Percentiles rank a stretch among this genome's conserved stretches.
Evolutionary conservation across 129 eudicot species (phyloP).

Genomic region (Silybum marianum): DNA sequence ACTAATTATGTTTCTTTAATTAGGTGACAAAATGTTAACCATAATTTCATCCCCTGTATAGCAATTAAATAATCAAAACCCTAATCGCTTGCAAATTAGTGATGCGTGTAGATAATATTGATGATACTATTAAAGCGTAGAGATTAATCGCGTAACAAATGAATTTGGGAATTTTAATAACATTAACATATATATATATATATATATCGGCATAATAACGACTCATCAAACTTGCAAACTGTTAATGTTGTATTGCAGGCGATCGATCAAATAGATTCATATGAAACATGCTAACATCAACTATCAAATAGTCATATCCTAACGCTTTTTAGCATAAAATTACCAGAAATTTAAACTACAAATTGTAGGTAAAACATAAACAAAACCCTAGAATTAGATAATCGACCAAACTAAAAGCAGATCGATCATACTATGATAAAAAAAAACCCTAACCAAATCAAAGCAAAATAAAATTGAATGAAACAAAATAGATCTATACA

Average conservation of each 20-base stretch:
- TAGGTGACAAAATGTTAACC: background rate
- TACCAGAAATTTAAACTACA: background rate
- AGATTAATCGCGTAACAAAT: background rate
- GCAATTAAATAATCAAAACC: background rate
- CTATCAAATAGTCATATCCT: background rate
- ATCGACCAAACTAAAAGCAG: background rate
- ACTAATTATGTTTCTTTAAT: background rate
- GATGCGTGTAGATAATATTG: too few relatives aligned
- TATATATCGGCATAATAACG: background rate
- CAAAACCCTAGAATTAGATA: background rate
- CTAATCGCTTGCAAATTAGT: background rate
- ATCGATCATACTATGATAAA: background rate
- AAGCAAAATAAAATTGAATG: background rate
- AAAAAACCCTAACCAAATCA: background rate
- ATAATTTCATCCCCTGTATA: too few relatives aligned
- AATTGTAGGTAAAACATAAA: background rate
- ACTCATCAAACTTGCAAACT: background rate
- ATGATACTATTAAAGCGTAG: too few relatives aligned
- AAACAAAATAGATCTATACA: background rate
- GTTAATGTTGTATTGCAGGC: background rate
- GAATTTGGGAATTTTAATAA: background rate
- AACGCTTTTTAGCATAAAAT: background rate
- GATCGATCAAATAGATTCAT: background rate
- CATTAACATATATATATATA: too few relatives aligned
- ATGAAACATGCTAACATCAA: background rate